These are phyloP conservation scores for Cyclospora cayetanensis DNA, from an alignment of 169 alveolate genomes.

Conservation along the genomic window DNA sequence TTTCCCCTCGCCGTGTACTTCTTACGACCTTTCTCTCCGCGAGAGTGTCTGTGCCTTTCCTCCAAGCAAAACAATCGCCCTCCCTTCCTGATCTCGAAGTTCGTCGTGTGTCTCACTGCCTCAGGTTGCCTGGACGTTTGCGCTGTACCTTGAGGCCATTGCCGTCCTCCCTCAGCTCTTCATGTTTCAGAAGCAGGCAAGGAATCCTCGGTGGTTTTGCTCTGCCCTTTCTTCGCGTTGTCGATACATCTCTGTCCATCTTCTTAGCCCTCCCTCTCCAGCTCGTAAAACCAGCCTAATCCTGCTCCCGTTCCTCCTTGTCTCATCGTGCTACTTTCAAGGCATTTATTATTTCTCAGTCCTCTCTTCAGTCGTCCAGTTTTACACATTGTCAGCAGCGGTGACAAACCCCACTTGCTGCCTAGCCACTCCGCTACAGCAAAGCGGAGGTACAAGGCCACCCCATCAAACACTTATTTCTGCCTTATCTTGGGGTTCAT, in stretches of 20 bases:
- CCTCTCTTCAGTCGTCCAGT: too few species aligned
- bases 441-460: background rate
- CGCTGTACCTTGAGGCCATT: slow-evolving; percentile 92
- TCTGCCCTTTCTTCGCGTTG: background rate
- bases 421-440: background rate
- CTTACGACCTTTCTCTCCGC: background rate
- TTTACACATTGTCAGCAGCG: too few species aligned
- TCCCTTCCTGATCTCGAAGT: too few species aligned
- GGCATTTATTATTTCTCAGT: background rate
- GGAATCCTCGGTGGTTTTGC: background rate
- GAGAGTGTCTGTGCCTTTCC: too few species aligned
- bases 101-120: too few species aligned
- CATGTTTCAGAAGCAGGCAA: slow-evolving; percentile 90
- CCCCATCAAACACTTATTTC: background rate
- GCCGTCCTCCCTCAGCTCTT: slow-evolving; percentile 92
- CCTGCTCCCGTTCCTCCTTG: background rate
- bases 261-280: background rate
- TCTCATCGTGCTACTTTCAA: background rate
- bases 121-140: slow-evolving; percentile 93
- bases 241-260: background rate
- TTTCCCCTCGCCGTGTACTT: background rate
- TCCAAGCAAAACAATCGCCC: too few species aligned
- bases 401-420: background rate
- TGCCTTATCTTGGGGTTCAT: background rate
- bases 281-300: background rate